A percentile compares a stretch with the other conserved stretches of the same genome.
Evolutionary conservation across 108 stramenopile genomes (phyloP).

Genomic region (Pseudonitzschia multiseries): DNA sequence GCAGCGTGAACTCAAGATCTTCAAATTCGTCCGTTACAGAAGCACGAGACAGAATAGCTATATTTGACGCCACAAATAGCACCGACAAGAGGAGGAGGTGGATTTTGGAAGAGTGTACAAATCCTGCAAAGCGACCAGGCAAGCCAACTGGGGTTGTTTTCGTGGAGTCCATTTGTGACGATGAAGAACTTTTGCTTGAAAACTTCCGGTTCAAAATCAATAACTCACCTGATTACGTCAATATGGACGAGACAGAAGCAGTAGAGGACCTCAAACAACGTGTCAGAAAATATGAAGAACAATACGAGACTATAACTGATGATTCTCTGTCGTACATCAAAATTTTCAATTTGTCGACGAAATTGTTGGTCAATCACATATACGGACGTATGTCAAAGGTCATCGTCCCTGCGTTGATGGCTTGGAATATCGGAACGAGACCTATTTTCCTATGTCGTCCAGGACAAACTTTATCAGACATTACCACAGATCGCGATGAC

Average conservation of each 20-base stretch:
- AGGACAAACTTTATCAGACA: constrained; percentile 69
- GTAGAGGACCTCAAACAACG: constrained; percentile 80
- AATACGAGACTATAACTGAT: constrained; percentile 93
- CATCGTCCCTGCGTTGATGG: constrained; percentile 87
- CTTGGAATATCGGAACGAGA: constrained; percentile 89
- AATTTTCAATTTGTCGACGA: constrained; percentile 86
- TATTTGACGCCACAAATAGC: constrained; percentile 98
- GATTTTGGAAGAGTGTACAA: constrained; percentile 81
- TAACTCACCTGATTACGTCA: constrained; percentile 83
- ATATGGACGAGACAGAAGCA: constrained; percentile 68
- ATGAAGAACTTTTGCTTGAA: constrained; percentile 74
- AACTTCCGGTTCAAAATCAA: constrained; percentile 80
- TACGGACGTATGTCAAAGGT: constrained; percentile 88
- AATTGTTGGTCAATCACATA: constrained; percentile 75
- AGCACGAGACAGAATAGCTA: constrained; percentile 69
- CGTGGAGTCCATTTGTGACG: constrained; percentile 96
- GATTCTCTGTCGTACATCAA: constrained; percentile 93
- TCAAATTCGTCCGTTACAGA: constrained; percentile 6
- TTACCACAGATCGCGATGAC: constrained; percentile 47
- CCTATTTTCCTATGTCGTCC: constrained; percentile 86
- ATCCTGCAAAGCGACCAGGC: constrained; percentile 48
- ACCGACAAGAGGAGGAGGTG: constrained; percentile 72
- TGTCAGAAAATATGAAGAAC: constrained; percentile 87
- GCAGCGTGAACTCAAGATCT: constrained; percentile 9
- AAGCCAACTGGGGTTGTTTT: constrained; percentile 87